Conservation (phyloP, 2,329 filamentous ascomycete genomes). For the Zymoseptoria tritici region DNA sequence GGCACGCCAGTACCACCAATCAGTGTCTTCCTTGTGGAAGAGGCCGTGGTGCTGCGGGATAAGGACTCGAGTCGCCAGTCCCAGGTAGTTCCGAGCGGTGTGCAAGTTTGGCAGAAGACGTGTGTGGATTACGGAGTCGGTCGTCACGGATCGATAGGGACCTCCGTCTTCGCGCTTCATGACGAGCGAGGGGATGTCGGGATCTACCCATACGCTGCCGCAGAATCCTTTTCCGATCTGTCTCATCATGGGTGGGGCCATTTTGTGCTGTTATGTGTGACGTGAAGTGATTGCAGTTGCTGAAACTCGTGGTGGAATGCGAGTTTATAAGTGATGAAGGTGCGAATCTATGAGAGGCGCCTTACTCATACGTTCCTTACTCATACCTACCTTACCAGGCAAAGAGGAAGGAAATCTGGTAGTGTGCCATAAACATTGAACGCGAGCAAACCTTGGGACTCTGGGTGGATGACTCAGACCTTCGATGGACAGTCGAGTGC, state of each 20-base stretch:
- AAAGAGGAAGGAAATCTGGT: not conserved
- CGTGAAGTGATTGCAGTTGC: no score
- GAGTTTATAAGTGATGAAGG: not conserved
- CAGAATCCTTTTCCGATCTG: conserved; percentile 7
- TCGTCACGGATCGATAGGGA: not conserved
- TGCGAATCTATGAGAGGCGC: not conserved
- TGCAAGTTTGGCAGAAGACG: no score
- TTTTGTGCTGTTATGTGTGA: not conserved
- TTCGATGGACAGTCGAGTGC: not conserved
- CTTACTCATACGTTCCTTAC: not conserved
- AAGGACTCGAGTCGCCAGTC: not conserved
- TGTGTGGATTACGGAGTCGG: not conserved
- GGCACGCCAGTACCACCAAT: not conserved
- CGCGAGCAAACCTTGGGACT: not conserved
- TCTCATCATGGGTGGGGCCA: not conserved
- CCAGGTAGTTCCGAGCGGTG: no score
- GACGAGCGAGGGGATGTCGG: no score
- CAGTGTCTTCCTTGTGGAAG: not conserved
- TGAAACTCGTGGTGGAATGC: not conserved
- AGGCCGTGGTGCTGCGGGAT: not conserved
- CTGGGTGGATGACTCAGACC: not conserved
- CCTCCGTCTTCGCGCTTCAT: conserved; percentile 2
- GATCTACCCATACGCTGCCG: conserved; percentile 1
- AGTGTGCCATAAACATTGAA: not conserved
- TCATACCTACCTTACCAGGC: not conserved